These are phyloP conservation scores for Yarrowia keelungensis DNA, from an alignment of 805 yeast species.

Conservation along the genomic window DNA sequence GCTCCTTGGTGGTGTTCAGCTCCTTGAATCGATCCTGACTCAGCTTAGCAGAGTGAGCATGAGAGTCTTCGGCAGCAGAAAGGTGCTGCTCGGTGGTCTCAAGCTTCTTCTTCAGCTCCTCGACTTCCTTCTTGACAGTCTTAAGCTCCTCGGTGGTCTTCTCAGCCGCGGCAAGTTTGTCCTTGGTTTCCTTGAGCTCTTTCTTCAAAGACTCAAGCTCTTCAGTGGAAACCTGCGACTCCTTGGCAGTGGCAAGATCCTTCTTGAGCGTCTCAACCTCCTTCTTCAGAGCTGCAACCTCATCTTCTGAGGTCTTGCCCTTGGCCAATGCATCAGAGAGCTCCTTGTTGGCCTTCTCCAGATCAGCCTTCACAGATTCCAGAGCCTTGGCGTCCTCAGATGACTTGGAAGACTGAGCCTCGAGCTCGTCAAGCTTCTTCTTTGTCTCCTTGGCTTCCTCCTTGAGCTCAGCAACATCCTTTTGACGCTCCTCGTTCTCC, in stretches of 20 bases:
- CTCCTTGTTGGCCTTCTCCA: constrained; percentile 43
- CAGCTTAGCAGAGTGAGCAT: constrained; percentile 52
- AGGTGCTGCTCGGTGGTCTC: constrained; percentile 42
- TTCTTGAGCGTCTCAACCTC: constrained; percentile 43
- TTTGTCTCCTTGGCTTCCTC: constrained; percentile 39
- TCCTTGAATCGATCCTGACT: constrained; percentile 54
- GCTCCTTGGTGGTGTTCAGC: constrained; percentile 46
- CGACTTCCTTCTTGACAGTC: constrained; percentile 53
- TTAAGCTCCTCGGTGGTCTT: constrained; percentile 46
- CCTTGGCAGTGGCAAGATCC: constrained; percentile 39
- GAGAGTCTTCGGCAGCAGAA: constrained; percentile 36
- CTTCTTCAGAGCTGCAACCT: constrained; percentile 41
- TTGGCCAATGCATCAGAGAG: constrained; percentile 8
- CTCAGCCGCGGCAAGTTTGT: constrained; percentile 43
- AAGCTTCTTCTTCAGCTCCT: constrained; percentile 53
- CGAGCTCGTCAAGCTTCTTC: constrained; percentile 10
- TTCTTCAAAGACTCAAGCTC: constrained; percentile 42
- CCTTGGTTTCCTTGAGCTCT: constrained; percentile 45
- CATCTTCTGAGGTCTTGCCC: constrained; percentile 1
- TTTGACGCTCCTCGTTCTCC: constrained; percentile 42
- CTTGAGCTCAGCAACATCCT: constrained; percentile 42
- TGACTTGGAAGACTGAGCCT: constrained; percentile 5
- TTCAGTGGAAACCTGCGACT: constrained; percentile 38
- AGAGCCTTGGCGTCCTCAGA: constrained; percentile 5
- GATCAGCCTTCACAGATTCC: constrained; percentile 41